These are phyloP conservation scores for Pseudogymnoascus sp. DNA, from an alignment of 2,329 filamentous ascomycete species.

Conservation along the genomic window DNA sequence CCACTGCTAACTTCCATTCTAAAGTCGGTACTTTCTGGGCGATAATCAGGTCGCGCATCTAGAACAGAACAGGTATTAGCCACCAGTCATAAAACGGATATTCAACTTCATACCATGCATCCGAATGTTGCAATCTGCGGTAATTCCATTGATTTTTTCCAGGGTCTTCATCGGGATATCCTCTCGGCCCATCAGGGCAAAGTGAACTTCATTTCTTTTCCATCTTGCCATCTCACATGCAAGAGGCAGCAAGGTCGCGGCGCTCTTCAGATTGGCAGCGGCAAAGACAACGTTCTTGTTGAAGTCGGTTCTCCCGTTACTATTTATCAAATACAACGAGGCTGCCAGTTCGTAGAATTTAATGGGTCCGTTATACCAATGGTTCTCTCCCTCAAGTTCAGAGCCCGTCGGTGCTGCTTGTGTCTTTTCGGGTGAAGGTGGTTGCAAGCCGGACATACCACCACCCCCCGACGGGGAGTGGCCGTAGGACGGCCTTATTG, in stretches of 20 bases:
- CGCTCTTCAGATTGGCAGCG: constrained; percentile 67
- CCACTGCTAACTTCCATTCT: constrained; percentile 61
- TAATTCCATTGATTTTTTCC: constrained; percentile 72
- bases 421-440: constrained; percentile 13
- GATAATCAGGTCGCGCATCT: constrained; percentile 74
- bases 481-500: constrained; percentile 30
- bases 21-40: constrained; percentile 60
- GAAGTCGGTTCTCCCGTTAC: constrained; percentile 42
- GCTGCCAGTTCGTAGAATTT: constrained; percentile 59
- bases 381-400: constrained; percentile 27
- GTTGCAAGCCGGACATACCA: neutral
- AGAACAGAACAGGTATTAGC: constrained; percentile 21
- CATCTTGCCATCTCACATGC: constrained; percentile 78
- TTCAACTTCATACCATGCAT: constrained; percentile 43
- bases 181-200: constrained; percentile 69
- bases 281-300: constrained; percentile 77
- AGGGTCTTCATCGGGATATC: constrained; percentile 64
- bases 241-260: constrained; percentile 66
- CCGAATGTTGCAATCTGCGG: constrained; percentile 59
- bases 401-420: constrained; percentile 13
- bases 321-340: constrained; percentile 56
- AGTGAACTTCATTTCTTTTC: constrained; percentile 69
- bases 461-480: neutral
- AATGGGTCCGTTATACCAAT: constrained; percentile 63
- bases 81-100: constrained; percentile 18